phyloP scores from a whole-genome alignment of 371 early-diverging fungal genomes.

The Lichtheimia corymbifera region DNA sequence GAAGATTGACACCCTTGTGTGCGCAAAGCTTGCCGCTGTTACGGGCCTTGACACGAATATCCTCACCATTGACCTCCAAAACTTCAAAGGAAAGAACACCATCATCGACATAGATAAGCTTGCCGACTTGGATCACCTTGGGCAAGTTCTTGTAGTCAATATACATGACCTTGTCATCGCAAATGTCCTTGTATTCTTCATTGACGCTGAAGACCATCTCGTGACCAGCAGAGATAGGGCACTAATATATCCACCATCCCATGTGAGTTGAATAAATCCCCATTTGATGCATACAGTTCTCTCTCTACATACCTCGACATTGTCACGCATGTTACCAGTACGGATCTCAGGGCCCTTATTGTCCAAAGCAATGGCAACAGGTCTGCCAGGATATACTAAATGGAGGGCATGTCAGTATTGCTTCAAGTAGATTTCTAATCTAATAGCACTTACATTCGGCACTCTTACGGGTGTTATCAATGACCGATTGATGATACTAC shows the following conservation, averaged over 20 bases:
- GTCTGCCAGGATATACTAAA: conserved; percentile 23
- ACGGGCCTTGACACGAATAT: conserved; percentile 67
- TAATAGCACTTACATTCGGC: conserved; percentile 34
- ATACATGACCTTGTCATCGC: conserved; percentile 75
- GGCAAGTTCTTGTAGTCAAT: conserved; percentile 87
- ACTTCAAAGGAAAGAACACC: conserved; percentile 82
- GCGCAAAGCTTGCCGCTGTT: conserved; percentile 72
- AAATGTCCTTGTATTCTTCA: conserved; percentile 57
- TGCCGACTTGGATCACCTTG: conserved; percentile 75
- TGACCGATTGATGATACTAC: conserved; percentile 86
- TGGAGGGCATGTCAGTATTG: background rate
- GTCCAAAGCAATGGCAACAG: conserved; percentile 83
- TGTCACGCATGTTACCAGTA: conserved; percentile 70
- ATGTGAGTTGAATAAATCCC: too few relatives aligned
- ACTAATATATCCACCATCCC: conserved; percentile 54
- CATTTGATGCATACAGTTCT: background rate
- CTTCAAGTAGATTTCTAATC: too few relatives aligned
- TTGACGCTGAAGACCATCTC: conserved; percentile 82
- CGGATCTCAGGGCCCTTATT: conserved; percentile 89
- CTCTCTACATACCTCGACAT: conserved; percentile 22
- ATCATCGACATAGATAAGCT: conserved; percentile 83
- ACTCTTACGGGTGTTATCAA: conserved; percentile 75
- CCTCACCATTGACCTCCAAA: conserved; percentile 57
- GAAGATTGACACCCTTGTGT: conserved; percentile 89
- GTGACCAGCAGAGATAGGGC: conserved; percentile 66